Conservation (phyloP, 1,284 basidiomycete species). For the Puccinia triticina region DNA sequence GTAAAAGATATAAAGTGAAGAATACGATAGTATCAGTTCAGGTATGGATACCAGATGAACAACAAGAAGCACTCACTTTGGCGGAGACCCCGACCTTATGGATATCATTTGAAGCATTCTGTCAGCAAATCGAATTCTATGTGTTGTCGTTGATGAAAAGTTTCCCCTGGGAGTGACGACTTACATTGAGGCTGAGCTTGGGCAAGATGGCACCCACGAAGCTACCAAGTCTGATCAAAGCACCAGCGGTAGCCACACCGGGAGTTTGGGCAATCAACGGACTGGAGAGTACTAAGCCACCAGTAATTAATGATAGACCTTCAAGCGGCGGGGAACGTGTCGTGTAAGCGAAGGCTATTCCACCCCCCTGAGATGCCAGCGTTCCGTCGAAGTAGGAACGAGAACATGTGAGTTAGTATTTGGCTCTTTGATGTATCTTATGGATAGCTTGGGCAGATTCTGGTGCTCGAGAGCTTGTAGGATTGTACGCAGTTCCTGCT, state of each 20-base stretch:
- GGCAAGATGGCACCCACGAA: constrained; percentile 54
- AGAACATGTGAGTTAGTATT: background rate
- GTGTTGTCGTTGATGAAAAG: constrained; percentile 51
- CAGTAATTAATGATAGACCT: constrained; percentile 57
- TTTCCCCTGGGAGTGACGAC: constrained; percentile 54
- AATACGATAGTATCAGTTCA: background rate
- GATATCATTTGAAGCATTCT: constrained; percentile 54
- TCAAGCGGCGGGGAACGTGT: constrained; percentile 56
- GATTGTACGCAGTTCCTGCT: background rate
- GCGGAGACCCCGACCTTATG: constrained; percentile 50
- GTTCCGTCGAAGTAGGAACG: background rate
- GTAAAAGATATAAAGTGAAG: background rate
- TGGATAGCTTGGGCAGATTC: background rate
- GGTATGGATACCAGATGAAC: background rate
- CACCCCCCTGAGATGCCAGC: constrained; percentile 56
- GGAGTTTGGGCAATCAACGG: constrained; percentile 59
- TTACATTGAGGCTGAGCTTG: constrained; percentile 45
- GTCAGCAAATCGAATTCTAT: constrained; percentile 45
- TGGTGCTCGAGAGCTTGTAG: too few species aligned
- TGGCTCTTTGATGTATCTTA: background rate
- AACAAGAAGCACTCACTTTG: constrained; percentile 13
- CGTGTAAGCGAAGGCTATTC: constrained; percentile 58
- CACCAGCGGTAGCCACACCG: constrained; percentile 46
- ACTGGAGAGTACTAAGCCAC: constrained; percentile 58
- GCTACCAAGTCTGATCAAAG: constrained; percentile 53